A percentile compares a stretch with the other conserved stretches of the same genome.
These are phyloP conservation scores for Cyanidium caldarium DNA, from an alignment of 23 red algal species.

Conservation along the genomic window DNA sequence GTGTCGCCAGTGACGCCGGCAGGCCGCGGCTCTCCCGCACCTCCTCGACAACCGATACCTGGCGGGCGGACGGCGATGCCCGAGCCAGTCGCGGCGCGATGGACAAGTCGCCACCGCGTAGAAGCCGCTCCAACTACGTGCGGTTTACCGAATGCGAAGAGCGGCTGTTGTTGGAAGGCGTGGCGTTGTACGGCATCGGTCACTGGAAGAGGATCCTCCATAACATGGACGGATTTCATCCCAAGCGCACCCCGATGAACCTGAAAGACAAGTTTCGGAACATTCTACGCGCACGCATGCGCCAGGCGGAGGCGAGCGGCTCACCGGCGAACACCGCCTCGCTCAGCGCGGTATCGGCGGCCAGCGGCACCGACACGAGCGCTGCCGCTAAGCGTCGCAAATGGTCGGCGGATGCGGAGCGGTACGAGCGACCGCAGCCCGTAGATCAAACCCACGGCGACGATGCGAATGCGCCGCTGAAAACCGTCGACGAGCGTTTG, in stretches of 20 bases:
- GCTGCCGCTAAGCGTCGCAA: background rate
- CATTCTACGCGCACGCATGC: slow-evolving; percentile 7
- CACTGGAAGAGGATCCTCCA: slow-evolving; percentile 69
- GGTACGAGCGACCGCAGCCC: no score
- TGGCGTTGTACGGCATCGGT: slow-evolving; percentile 43
- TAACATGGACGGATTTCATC: slow-evolving; percentile 33
- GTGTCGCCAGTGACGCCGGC: no score
- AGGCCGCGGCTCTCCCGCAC: no score
- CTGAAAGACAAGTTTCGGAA: slow-evolving; percentile 83
- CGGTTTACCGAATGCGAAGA: slow-evolving; percentile 64
- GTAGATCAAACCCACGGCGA: no score
- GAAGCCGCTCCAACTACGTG: slow-evolving; percentile 21
- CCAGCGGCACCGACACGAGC: background rate
- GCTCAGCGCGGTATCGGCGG: background rate
- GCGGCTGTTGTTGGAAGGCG: slow-evolving; percentile 46
- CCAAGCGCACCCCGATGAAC: slow-evolving; percentile 48
- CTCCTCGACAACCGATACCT: no score
- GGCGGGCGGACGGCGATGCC: no score
- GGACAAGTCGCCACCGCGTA: no score
- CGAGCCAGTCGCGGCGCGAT: no score
- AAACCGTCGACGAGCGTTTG: background rate
- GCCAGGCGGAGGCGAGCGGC: background rate
- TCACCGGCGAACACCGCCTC: background rate
- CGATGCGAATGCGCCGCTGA: background rate
- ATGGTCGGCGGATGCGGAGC: no score